Conservation (phyloP, 2,329 filamentous ascomycete species). For the Trichoderma sp. region DNA sequence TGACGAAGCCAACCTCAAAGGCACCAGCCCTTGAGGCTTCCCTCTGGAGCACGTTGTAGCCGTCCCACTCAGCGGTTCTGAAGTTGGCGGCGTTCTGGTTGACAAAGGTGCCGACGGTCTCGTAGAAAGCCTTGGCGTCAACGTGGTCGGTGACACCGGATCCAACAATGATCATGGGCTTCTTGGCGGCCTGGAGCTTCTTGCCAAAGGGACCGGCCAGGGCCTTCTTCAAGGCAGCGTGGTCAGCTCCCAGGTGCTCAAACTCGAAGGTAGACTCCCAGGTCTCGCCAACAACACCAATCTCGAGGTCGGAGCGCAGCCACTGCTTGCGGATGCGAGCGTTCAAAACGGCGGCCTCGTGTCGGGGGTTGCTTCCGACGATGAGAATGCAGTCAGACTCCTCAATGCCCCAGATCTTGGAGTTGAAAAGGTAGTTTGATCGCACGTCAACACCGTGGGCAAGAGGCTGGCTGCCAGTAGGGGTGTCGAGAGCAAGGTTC, state of each 20-base stretch:
- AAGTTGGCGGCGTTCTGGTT: slow-evolving; percentile 92
- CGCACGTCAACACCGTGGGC: slow-evolving; percentile 92
- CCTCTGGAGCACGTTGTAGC: slow-evolving; percentile 94
- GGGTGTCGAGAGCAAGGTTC: slow-evolving; percentile 89
- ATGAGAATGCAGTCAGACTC: slow-evolving; percentile 90
- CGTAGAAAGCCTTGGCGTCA: slow-evolving; percentile 90
- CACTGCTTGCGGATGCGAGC: slow-evolving; percentile 97
- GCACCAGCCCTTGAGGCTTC: slow-evolving; percentile 89
- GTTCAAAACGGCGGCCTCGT: slow-evolving; percentile 93
- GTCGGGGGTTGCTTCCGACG: slow-evolving; percentile 90
- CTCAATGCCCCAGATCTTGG: slow-evolving; percentile 88
- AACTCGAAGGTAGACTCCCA: slow-evolving; percentile 97
- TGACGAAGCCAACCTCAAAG: slow-evolving; percentile 92
- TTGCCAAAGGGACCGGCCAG: slow-evolving; percentile 87
- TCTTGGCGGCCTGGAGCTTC: slow-evolving; percentile 83
- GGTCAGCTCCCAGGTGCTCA: slow-evolving; percentile 80
- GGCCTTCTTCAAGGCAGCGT: slow-evolving; percentile 77
- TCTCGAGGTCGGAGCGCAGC: slow-evolving; percentile 89
- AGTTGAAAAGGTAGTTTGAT: slow-evolving; percentile 96
- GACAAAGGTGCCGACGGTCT: slow-evolving; percentile 84
- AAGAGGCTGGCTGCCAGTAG: slow-evolving; percentile 76
- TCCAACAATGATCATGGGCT: slow-evolving; percentile 94
- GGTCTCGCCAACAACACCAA: slow-evolving; percentile 84
- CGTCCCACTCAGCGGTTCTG: slow-evolving; percentile 87
- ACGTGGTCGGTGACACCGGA: slow-evolving; percentile 87